These are phyloP conservation scores for Ophiostoma sp. DNA, from an alignment of 2,329 filamentous ascomycete species.

Conservation along the genomic window DNA sequence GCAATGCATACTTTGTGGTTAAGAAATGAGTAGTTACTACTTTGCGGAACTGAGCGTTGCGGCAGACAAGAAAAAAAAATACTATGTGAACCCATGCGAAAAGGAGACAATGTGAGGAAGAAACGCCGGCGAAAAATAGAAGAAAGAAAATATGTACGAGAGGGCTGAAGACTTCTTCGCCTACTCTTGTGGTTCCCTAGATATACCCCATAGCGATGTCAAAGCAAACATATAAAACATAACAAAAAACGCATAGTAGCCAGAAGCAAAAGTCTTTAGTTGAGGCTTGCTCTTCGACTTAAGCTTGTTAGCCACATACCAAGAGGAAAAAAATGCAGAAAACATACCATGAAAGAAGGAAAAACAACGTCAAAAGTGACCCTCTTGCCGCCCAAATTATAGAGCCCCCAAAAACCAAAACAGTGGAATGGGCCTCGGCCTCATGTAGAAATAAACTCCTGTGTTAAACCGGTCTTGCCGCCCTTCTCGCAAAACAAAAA, in stretches of 20 bases:
- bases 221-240: neutral
- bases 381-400: neutral
- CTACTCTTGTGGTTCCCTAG: neutral
- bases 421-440: neutral
- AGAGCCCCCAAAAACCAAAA: neutral
- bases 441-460: slow-evolving; percentile 8
- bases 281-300: neutral
- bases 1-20: slow-evolving; percentile 9
- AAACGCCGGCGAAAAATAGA: neutral
- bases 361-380: neutral
- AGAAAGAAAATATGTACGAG: slow-evolving; percentile 12
- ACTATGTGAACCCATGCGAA: slow-evolving; percentile 6
- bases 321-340: neutral
- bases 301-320: slow-evolving; percentile 12
- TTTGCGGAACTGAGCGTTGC: slow-evolving; percentile 1
- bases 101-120: neutral
- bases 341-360: neutral
- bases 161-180: slow-evolving; percentile 15
- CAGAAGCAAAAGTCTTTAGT: neutral
- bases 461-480: neutral
- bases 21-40: neutral
- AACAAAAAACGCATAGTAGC: neutral
- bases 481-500: neutral
- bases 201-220: neutral
- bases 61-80: neutral